Evolutionary conservation across 768 basidiomycete genomes (phyloP), one percentile per base, ranked within the genome.

Genomic region (Mycena alexandri): DNA sequence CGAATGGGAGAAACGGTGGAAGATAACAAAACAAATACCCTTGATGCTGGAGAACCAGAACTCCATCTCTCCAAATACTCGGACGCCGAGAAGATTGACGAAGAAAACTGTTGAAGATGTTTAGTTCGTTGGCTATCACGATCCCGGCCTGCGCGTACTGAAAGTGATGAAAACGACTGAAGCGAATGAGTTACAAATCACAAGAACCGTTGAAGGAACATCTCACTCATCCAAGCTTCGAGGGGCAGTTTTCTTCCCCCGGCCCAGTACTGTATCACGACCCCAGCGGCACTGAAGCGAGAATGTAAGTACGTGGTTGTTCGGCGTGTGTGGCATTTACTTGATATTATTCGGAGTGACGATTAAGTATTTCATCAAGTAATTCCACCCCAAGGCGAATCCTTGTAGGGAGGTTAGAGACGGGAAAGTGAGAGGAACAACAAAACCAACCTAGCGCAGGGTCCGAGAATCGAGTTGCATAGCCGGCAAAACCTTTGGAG

Each of bases 21-120:
- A 25, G 22, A 82, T 76, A 16, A 80, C 77, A 25, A 82, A 16
- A 80, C 77, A 25, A 82, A 16, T 65, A 74, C 93, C 84, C 76
- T 93, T 93, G 75, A 93, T 83, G 61, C 87, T 85, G 62, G 88
- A 90, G 72, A 87, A 85, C 89, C 89, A 91, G 77, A 91, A 91
- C 73, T 91, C 89, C n/a, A 91, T 78, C 74, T 92, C 90, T 57
- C 90, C 89, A 64, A 91, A 92, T 8, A 90, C 83, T 1, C 87
- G 85, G 22, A 92, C 85, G 47, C 89, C 89, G 46, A 90, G 80
- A 16, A 90, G 74, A 75, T 91, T 91, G 68, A 90, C 73, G 21
- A 80, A 16, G 66, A 87, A 85, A 61, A 90, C 86, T 89, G 9
- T 17, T 21, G 5, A 7, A 62, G 17, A 41, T 22, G 9, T 25